Evolutionary conservation across 2,329 filamentous ascomycete species (phyloP).

Genomic region (Tolypocladium nubicola): DNA sequence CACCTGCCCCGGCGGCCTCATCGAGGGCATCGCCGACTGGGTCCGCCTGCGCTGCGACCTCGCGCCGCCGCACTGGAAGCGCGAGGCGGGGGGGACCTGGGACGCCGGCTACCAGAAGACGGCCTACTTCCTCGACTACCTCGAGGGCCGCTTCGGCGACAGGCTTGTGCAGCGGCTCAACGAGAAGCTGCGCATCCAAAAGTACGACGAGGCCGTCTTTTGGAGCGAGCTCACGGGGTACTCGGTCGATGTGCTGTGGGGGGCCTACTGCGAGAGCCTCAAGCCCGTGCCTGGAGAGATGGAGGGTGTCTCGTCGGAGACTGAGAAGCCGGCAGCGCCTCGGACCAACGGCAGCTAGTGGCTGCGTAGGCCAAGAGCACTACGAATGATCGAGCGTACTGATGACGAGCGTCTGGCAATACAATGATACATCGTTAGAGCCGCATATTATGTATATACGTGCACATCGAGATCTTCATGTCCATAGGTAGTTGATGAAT

Average conservation of each 20-base stretch:
- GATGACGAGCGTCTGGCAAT: background rate
- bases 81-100: slow-evolving; percentile 52
- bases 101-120: slow-evolving; percentile 85
- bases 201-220: slow-evolving; percentile 55
- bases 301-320: no score
- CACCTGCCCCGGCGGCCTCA: slow-evolving; percentile 60
- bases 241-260: slow-evolving; percentile 61
- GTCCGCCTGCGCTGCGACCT: slow-evolving; percentile 67
- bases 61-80: slow-evolving; percentile 75
- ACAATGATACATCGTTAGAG: background rate
- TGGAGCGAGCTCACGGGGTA: slow-evolving; percentile 59
- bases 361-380: no score
- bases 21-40: slow-evolving; percentile 91
- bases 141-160: slow-evolving; percentile 56
- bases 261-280: slow-evolving; percentile 48
- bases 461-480: background rate
- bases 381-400: no score
- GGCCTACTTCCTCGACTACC: slow-evolving; percentile 80
- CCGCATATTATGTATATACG: background rate
- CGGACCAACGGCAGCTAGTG: background rate
- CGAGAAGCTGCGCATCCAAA: slow-evolving; percentile 49
- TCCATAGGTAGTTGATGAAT: background rate
- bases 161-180: slow-evolving; percentile 56
- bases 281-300: background rate
- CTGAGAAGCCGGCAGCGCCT: no score